Percentiles rank a stretch among this genome's conserved stretches.
Evolutionary conservation across 345 rosid species (phyloP).

Genomic region (Lumnitzera littorea): DNA sequence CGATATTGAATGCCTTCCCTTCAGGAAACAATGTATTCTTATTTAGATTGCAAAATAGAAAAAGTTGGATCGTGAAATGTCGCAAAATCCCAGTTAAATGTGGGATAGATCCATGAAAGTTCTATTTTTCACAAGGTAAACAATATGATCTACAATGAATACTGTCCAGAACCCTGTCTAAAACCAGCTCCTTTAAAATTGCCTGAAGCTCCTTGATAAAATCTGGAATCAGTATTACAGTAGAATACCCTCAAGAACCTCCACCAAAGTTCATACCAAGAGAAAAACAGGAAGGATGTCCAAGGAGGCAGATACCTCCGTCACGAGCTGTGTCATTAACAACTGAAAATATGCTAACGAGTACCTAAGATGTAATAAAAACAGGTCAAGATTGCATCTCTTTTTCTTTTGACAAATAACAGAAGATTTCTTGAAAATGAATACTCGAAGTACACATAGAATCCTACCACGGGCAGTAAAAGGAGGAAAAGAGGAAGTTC

Average conservation of each 20-base stretch:
- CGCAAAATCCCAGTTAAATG: not conserved
- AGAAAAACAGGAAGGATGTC: not conserved
- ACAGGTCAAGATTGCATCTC: slow-evolving; percentile 1
- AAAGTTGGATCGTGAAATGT: not conserved
- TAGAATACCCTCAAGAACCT: slow-evolving; percentile 16
- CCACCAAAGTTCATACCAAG: slow-evolving; percentile 6
- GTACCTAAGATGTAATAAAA: slow-evolving; percentile 44
- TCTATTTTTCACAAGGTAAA: not conserved
- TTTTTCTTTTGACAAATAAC: slow-evolving; percentile 3
- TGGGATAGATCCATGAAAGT: not conserved
- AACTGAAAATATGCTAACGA: slow-evolving; percentile 53
- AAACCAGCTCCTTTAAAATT: slow-evolving; percentile 52
- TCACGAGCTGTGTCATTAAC: slow-evolving; percentile 87
- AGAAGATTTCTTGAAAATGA: not conserved
- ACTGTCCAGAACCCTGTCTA: slow-evolving; percentile 59
- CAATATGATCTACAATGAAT: not conserved
- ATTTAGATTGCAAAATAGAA: not conserved
- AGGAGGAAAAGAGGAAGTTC: too few species aligned
- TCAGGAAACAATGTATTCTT: slow-evolving; percentile 32
- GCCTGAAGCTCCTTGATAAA: slow-evolving; percentile 62
- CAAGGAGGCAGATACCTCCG: slow-evolving; percentile 41
- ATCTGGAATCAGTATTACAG: slow-evolving; percentile 33
- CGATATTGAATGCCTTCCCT: slow-evolving; percentile 62
- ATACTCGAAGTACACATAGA: not conserved
- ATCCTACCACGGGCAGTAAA: not conserved